Evolutionary conservation across 106 monocot genomes (phyloP), one percentile per base, ranked within the genome.

Genomic region (Dendrobium nobile): DNA sequence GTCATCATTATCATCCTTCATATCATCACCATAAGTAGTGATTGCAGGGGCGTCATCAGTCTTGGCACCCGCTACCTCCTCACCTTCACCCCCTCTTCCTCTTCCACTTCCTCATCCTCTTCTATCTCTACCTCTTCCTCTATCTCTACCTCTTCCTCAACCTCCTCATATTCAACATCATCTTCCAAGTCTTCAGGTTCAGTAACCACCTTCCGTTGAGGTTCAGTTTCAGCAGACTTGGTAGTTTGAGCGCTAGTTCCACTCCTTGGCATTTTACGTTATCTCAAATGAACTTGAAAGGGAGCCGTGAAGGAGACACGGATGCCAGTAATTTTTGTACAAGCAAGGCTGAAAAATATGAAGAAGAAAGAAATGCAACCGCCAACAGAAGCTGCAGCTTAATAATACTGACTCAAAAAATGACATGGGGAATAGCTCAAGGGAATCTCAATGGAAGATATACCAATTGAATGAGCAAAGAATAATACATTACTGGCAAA

Each of bases 301-400:
- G 75, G 59, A 85, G 88, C 88, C 85, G 84, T 88, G 88, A 87
- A 83, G 78, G 80, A 79, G 75, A 79, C 80, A 91, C 86, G 87
- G 81, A 73, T 80, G 87, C 90, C 85, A 81, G 80, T 81, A 85
- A 82, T 68, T 81, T 79, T 90, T 85, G 83, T 78, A 83, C 67
- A 77, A 81, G 87, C 83, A 79, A 80, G 80, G 37, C 55, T 67
- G 79, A 24, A 90, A 67, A 83, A 15, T 82, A 82, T 79, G 86
- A 84, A 80, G 85, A 78, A 78, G 82, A 78, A 85, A 86, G 82
- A 78, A 87, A 80, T 55, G 72, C 65, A 85, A 85, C 82, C 78
- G 58, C 87, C 82, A 85, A 81, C 67, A 82, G 78, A 82, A 90
- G 81, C 82, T 77, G 84, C 82, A 84, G 61, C 68, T 54, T 81